phyloP scores from a whole-genome alignment of 1,284 basidiomycete species.

The Laetiporus sulphureus region DNA sequence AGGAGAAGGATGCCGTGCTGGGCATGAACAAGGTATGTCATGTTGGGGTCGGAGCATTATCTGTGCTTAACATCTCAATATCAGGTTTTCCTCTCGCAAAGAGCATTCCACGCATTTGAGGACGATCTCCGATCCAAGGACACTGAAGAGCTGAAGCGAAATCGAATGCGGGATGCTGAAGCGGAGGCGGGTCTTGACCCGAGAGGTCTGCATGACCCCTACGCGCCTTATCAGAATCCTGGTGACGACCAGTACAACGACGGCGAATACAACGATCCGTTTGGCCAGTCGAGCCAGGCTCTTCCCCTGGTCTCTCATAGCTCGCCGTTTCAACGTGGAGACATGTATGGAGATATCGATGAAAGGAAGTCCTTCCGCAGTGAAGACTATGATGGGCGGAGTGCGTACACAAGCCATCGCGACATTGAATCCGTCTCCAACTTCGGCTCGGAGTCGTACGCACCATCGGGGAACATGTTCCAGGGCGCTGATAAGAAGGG shows the following conservation, averaged over 20 bases:
- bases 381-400: conserved; percentile 71
- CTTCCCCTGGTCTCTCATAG: conserved; percentile 76
- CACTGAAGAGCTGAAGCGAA: conserved; percentile 77
- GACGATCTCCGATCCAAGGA: conserved; percentile 81
- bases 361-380: conserved; percentile 72
- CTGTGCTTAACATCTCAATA: conserved; percentile 3
- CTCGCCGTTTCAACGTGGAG: conserved; percentile 68
- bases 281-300: conserved; percentile 49
- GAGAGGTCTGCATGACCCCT: conserved; percentile 67
- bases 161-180: conserved; percentile 68
- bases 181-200: conserved; percentile 51
- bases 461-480: conserved; percentile 94
- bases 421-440: conserved; percentile 80
- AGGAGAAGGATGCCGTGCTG: conserved; percentile 71
- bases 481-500: conserved; percentile 69
- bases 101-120: conserved; percentile 85
- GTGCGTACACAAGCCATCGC: conserved; percentile 64
- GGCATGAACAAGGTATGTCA: conserved; percentile 71
- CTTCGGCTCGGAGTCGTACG: conserved; percentile 86
- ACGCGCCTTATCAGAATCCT: conserved; percentile 62
- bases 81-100: conserved; percentile 87
- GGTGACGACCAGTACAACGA: conserved; percentile 42
- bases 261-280: conserved; percentile 43
- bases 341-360: conserved; percentile 70
- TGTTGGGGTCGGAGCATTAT: background rate